Base-by-base conservation (phyloP, 768 basidiomycete genomes). In the Naganishia kalamii region DNA sequence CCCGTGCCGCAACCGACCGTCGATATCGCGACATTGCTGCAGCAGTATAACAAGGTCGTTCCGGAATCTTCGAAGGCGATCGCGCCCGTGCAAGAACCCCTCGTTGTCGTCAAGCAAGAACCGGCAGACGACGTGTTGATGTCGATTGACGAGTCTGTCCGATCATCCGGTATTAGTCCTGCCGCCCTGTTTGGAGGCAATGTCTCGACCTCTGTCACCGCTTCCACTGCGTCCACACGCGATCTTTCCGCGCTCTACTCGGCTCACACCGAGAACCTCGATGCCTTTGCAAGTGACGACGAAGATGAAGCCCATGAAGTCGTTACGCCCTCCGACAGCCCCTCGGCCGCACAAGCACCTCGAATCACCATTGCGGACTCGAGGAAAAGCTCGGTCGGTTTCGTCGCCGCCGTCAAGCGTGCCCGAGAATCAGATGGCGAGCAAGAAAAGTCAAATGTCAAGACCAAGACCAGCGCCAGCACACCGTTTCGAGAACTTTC, bases 251-350 rank as follows among this genome's bases (percentile, higher is more conserved):
- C 10, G n/a, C 33, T 52, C 17, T 35, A 52, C 21, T 32, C 51
- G 6, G 17, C 29, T 32, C 51, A 21, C 32, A 17, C 27, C 46
- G 27, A 25, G 48, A 30, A 29, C 48, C 27, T 13, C 48, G 27
- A 25, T 17, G 51, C 30, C 7, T 35, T 32, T 8, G 51, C 51
- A 52, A 52, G 51, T 30, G 54, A 49, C 12, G 48, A 49, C 7
- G 48, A 57, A 57, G 54, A 57, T 25, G 54, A 57, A 40, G 54
- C 54, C 4, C 54, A 57, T 37, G 54, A 57, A 57, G 54, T 25
- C n/a, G 54, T 57, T 23, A 57, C 54, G 12, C 54, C 54, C 5
- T 44, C 43, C 13, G 43, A 40, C 12, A n/a, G 40, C 27, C 54
- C 12, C 23, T 29, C 40, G 21, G n/a, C 33, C 15, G 35, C 8